Base-by-base conservation (phyloP, 2,329 filamentous ascomycete species). In the Byssoonygena ceratinophila region DNA sequence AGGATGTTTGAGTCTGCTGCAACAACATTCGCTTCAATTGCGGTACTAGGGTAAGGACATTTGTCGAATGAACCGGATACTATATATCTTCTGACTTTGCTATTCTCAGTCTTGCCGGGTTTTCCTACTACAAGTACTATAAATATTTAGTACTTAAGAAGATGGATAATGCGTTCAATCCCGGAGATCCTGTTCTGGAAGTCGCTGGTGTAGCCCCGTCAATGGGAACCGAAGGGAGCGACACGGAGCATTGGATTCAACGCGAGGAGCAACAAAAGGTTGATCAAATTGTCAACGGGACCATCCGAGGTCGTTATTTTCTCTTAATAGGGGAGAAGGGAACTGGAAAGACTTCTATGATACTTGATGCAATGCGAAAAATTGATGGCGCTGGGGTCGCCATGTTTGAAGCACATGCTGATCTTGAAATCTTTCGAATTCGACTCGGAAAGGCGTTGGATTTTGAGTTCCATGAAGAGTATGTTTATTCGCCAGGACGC, bases 391-490 rank as follows among this genome's bases (percentile, higher is more conserved):
- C 92, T 55, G 87, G 87, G 20, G 84, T 91, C 41, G 85, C 90
- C 59, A 95, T 98, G 87, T 87, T 97, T 63, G 92, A 98, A 69
- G 90, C 91, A 0, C 92, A 98, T 68, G 85, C 89, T 4, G 90
- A 98, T 66, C 78, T 90, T 1, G 92, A 98, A 63, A 94, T 98
- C 54, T 94, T 98, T 66, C 85, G 92, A 16, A 85, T 96, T 40
- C 80, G 92, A 3, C 78, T 98, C 2, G 92, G 92, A 23, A 96
- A 95, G 66, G 88, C 90, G 1, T 76, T 98, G 37, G 90, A 98
- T 66, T 98, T 90, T 66, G 92, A 98, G 65, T 98, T 86, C 62
- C 88, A 97, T 64, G 92, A 97, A 71, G 92, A 98, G 72, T 96
- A 94, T 64, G 66, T 56, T 16, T 37, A 25, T 14, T 23, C 18